phyloP scores from a whole-genome alignment of 805 yeast genomes.

The Candida alai region DNA sequence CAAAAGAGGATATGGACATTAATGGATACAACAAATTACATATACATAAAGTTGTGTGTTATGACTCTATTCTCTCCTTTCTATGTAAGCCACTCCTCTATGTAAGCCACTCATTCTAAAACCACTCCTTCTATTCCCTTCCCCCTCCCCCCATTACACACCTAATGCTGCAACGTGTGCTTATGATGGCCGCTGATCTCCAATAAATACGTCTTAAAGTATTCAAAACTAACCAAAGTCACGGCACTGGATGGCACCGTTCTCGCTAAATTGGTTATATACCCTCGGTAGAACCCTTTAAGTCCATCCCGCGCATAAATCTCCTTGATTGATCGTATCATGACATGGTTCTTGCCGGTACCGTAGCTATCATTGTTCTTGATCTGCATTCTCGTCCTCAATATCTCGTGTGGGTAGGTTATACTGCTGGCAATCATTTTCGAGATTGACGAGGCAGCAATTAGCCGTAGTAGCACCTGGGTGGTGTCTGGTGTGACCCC shows the following conservation, averaged over 20 bases:
- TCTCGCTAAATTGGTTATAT: conserved; percentile 76
- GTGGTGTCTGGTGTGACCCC: conserved; percentile 4
- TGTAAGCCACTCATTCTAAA: too few relatives aligned
- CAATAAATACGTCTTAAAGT: conserved; percentile 55
- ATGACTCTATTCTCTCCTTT: too few relatives aligned
- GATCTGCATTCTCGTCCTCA: conserved; percentile 87
- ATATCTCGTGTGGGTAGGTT: conserved; percentile 94
- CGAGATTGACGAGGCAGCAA: conserved; percentile 68
- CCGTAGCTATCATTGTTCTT: conserved; percentile 16
- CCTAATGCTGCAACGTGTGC: too few relatives aligned
- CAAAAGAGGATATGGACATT: too few relatives aligned
- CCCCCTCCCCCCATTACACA: too few relatives aligned
- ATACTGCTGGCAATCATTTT: conserved; percentile 85
- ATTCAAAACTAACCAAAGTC: conserved; percentile 91
- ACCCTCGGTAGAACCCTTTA: conserved; percentile 85
- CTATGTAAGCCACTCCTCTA: too few relatives aligned
- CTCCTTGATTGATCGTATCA: conserved; percentile 30
- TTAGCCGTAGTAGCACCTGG: conserved; percentile 26
- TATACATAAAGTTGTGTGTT: too few relatives aligned
- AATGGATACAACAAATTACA: too few relatives aligned
- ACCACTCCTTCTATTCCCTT: too few relatives aligned
- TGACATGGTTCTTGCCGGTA: conserved; percentile 9
- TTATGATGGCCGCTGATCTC: conserved; percentile 28
- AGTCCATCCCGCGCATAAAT: conserved; percentile 68
- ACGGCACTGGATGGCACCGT: conserved; percentile 95